A percentile compares a stretch with the other conserved stretches of the same genome.
These are phyloP conservation scores for Ascochyta lentis DNA, from an alignment of 2,329 filamentous ascomycete genomes.

Conservation along the genomic window DNA sequence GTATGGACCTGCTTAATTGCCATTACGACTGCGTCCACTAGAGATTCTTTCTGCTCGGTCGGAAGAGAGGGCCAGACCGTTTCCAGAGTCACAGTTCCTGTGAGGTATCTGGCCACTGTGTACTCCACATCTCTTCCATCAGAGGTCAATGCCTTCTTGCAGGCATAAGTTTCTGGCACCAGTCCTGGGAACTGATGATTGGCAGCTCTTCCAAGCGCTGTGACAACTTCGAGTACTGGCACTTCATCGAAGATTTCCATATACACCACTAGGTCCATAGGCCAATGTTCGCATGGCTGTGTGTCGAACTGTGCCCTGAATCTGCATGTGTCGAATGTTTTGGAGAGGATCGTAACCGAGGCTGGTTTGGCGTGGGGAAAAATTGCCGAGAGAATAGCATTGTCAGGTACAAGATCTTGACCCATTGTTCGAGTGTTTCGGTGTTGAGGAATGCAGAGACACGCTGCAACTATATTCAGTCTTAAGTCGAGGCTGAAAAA, in stretches of 20 bases:
- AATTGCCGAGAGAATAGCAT: constrained; percentile 12
- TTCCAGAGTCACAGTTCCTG: constrained; percentile 10
- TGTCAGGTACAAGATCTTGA: constrained; percentile 12
- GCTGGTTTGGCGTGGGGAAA: constrained; percentile 8
- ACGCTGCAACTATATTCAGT: background rate
- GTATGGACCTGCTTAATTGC: constrained; percentile 7
- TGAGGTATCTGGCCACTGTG: constrained; percentile 7
- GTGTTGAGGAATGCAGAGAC: background rate
- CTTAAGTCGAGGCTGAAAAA: constrained; percentile 2
- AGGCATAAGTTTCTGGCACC: constrained; percentile 8
- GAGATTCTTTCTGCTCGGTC: constrained; percentile 3
- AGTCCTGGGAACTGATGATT: constrained; percentile 15
- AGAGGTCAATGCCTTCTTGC: constrained; percentile 5
- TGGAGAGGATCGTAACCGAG: constrained; percentile 6
- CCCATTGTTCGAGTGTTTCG: constrained; percentile 6
- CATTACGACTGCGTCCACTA: constrained; percentile 10
- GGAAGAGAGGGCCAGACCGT: constrained; percentile 6
- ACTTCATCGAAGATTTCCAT: constrained; percentile 6
- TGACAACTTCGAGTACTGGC: constrained; percentile 9
- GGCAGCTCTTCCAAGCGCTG: constrained; percentile 9
- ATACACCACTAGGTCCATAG: constrained; percentile 10
- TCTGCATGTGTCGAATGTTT: constrained; percentile 11
- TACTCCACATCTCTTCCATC: constrained; percentile 14
- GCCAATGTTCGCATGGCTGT: constrained; percentile 8
- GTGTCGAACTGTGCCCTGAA: constrained; percentile 14